These are phyloP conservation scores for Gnomoniopsis smithogilvyi DNA, from an alignment of 2,329 filamentous ascomycete species.

Conservation along the genomic window DNA sequence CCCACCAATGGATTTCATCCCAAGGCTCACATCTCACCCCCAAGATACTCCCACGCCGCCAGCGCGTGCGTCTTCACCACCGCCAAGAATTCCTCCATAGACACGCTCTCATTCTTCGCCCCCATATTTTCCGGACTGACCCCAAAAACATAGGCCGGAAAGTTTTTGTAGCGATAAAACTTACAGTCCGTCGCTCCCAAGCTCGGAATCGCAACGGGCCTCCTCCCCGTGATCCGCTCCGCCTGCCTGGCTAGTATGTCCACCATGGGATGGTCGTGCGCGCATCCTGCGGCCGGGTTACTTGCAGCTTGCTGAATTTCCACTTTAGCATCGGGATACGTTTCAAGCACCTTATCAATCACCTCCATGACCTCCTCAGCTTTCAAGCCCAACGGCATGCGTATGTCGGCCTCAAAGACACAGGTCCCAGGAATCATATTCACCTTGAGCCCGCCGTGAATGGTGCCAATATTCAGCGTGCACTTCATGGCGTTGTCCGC, in stretches of 20 bases:
- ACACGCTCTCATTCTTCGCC: conserved; percentile 26
- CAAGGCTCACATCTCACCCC: conserved; percentile 2
- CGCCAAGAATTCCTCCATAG: conserved; percentile 27
- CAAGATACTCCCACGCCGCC: conserved; percentile 27
- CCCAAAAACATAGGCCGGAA: conserved; percentile 36
- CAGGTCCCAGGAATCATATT: conserved; percentile 38
- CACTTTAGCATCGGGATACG: conserved; percentile 27
- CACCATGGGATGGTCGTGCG: conserved; percentile 31
- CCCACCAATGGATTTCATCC: too few species aligned
- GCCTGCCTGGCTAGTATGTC: conserved; percentile 26
- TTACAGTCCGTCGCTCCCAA: conserved; percentile 39
- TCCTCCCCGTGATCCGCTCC: conserved; percentile 14
- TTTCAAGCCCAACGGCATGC: conserved; percentile 35
- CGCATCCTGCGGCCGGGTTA: conserved; percentile 29
- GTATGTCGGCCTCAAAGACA: conserved; percentile 36
- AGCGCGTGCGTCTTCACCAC: conserved; percentile 28
- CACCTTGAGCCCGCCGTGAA: conserved; percentile 38
- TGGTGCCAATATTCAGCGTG: conserved; percentile 37
- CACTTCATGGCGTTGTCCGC: conserved; percentile 29
- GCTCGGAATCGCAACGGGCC: conserved; percentile 29
- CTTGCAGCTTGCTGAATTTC: conserved; percentile 29
- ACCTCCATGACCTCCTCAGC: conserved; percentile 25
- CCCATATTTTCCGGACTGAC: conserved; percentile 22
- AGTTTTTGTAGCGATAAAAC: conserved; percentile 32
- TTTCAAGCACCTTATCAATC: conserved; percentile 26